Evolutionary conservation across 78 protist genomes (phyloP), one percentile per base, ranked within the genome.

Genomic region (Speleostelium caveatum): DNA sequence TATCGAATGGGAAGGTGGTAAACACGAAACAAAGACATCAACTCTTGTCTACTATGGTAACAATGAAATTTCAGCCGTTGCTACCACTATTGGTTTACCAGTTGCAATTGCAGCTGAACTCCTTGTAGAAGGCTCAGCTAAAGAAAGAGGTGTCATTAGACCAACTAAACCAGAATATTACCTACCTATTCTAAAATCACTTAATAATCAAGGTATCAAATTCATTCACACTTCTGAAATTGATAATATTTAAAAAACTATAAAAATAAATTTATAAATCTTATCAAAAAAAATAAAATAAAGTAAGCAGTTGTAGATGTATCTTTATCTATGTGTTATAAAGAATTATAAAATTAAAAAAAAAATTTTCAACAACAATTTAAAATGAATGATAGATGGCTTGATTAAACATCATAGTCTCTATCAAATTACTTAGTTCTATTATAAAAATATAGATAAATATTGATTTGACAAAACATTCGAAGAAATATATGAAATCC

Each of bases 71-170:
- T 85, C 94, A 22, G 96, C 96, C 0, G 94, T 91, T 24, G 95
- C 95, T 30, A 79, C 75, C 41, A 86, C 93, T 17, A 95, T 96
- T 30, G 97, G 96, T 66, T 73, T 96, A 26, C 97, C 97, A n/a
- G 94, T 85, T 35, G 96, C 93, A 8, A 92, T 94, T 55, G 93
- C 94, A 0, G 86, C 96, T 30, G 93, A 92, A 45, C 86, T 96
- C 1, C 36, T 94, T 1, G 76, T 96, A n/a, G 93, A 94, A 60
- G 79, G 79, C 6, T 39, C 28, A 30, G 35, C 86, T 14, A 39
- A 24, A 10, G 78, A 69, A 42, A 32, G 49, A n/a, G 96, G 96
- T 61, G 93, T 93, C 2, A 45, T 78, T 28, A 41, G 74, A 30
- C 95, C 95, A 55, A 26, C 68, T 3, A 33, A 42, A 2, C 45